Base-by-base conservation (phyloP, 345 rosid genomes). In the Eucalyptus tenuipes region DNA sequence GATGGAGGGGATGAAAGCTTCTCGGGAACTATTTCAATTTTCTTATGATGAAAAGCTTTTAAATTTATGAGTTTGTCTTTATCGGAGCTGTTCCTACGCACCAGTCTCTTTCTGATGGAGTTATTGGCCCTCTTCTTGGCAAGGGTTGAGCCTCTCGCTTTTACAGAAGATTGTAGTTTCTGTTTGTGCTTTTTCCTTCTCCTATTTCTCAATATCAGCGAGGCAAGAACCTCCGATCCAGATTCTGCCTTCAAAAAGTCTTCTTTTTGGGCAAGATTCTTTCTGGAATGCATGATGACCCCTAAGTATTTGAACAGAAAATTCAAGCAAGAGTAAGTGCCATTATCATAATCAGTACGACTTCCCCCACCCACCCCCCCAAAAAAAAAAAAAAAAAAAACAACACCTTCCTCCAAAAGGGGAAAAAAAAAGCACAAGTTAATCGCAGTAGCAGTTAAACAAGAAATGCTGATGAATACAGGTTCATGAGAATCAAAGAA, bases 201-300 rank as follows among this genome's bases (percentile, higher is more conserved):
- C 22, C 91, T 89, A 75, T 89, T 94, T 86, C 91, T 90, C 14
- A 89, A 68, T 85, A 90, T 89, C 71, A 93, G 86, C 10, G 95
- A 90, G n/a, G 94, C 92, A 91, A 94, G 92, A 85, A 92, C 90
- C 90, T 91, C 40, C 88, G 96, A 93, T 31, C 91, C 94, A 49
- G 85, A 79, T 45, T 91, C 94, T 87, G 61, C 85, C 89, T 90
- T 75, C 47, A 75, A 40, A 75, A 75, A 84, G 88, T 88, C 85
- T 90, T 90, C 92, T 64, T 92, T 89, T 80, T 80, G 90, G 24
- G 48, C 88, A 49, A 84, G 87, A 61, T 89, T 87, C 66, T 90
- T 91, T 88, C 88, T 91, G 55, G 90, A 86, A 66, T 86, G 89
- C 96, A 94, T 94, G 47, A 71, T 90, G 88, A 91, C 89, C 89